These are phyloP conservation scores for Secale cereale DNA, from an alignment of 176 grass and related monocot genomes.

Conservation along the genomic window DNA sequence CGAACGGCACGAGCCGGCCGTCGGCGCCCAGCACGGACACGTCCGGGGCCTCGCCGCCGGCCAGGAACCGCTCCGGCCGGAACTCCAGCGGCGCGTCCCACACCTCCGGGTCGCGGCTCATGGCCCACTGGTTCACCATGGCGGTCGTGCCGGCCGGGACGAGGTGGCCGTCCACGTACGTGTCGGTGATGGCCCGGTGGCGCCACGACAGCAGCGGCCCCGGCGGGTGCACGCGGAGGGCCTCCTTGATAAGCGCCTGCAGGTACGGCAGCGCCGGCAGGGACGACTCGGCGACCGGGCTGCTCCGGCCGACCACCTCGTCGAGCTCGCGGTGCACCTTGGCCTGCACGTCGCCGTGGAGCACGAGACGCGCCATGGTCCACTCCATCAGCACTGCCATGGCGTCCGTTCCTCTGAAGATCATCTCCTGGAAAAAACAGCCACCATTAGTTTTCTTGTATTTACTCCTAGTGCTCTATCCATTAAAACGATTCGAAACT, in stretches of 20 bases:
- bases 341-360: conserved; percentile 66
- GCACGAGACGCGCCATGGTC: conserved; percentile 61
- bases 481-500: not conserved
- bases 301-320: conserved; percentile 40
- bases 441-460: not conserved
- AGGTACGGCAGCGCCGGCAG: conserved; percentile 55
- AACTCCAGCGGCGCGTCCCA: conserved; percentile 68
- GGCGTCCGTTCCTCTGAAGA: conserved; percentile 86
- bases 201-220: conserved; percentile 73
- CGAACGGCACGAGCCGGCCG: conserved; percentile 74
- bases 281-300: conserved; percentile 25
- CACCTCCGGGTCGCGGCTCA: conserved; percentile 53
- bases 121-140: conserved; percentile 94
- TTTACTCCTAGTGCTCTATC: conserved; percentile 1
- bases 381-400: conserved; percentile 91
- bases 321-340: conserved; percentile 61
- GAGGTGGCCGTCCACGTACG: conserved; percentile 56
- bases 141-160: conserved; percentile 68
- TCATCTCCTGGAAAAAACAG: conserved; percentile 64
- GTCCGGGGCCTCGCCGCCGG: conserved; percentile 33
- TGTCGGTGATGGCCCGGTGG: conserved; percentile 59
- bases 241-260: conserved; percentile 75
- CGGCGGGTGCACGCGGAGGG: conserved; percentile 74
- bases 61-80: conserved; percentile 56
- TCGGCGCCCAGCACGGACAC: conserved; percentile 65